phyloP scores from a whole-genome alignment of 352 stramenopile genomes.

The Globisporangium emineosum region DNA sequence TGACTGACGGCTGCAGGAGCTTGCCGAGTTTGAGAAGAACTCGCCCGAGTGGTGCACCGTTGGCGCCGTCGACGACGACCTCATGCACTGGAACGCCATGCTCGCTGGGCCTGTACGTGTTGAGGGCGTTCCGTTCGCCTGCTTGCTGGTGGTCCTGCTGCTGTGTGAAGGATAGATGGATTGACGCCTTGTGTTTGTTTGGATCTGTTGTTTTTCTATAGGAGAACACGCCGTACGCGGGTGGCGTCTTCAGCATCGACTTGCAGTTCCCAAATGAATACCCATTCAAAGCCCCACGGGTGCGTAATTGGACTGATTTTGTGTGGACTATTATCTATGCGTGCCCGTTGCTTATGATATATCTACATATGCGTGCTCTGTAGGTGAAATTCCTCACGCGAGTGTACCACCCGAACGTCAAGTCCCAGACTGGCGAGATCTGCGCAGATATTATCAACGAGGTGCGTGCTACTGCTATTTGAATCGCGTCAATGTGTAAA shows the following conservation, averaged over 20 bases:
- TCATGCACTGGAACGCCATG: conserved; percentile 92
- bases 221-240: conserved; percentile 85
- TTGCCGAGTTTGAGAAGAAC: conserved; percentile 87
- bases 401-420: conserved; percentile 97
- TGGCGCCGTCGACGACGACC: conserved; percentile 80
- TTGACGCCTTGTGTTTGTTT: background rate
- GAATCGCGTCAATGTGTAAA: background rate
- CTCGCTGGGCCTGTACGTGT: conserved; percentile 79
- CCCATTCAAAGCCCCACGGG: conserved; percentile 92
- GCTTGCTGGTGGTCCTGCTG: background rate
- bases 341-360: background rate
- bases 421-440: conserved; percentile 95
- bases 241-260: conserved; percentile 93
- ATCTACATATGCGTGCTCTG: background rate
- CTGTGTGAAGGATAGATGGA: background rate
- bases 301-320: conserved; percentile 16
- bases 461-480: conserved; percentile 19
- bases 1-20: conserved; percentile 45
- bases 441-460: conserved; percentile 94
- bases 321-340: background rate
- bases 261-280: conserved; percentile 96
- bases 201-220: conserved; percentile 22
- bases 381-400: conserved; percentile 92
- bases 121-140: no score
- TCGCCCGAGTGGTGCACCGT: conserved; percentile 89